Percentiles rank a stretch among this genome's conserved stretches.
These are phyloP conservation scores for Balakata baccata DNA, from an alignment of 345 rosid species.

Conservation along the genomic window DNA sequence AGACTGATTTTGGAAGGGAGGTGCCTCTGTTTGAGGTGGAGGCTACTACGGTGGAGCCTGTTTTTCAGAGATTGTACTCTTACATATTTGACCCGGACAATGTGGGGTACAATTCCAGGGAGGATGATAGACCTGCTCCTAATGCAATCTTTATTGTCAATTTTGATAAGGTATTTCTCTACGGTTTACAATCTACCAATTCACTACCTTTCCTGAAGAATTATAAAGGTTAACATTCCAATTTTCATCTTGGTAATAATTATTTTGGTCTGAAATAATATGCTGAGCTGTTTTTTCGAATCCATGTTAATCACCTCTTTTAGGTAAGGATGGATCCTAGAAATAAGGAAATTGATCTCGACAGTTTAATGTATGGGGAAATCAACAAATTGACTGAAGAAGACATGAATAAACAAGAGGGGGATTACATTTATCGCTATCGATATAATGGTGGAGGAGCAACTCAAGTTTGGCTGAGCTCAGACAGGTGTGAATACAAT, in stretches of 20 bases:
- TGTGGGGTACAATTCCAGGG: slow-evolving; percentile 45
- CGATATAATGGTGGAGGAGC: slow-evolving; percentile 98
- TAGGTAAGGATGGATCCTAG: slow-evolving; percentile 97
- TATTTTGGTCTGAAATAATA: background rate
- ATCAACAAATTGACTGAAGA: slow-evolving; percentile 62
- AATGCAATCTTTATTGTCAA: slow-evolving; percentile 82
- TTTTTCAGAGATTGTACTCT: slow-evolving; percentile 69
- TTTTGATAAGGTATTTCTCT: slow-evolving; percentile 77
- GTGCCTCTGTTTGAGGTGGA: slow-evolving; percentile 92
- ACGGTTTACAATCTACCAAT: slow-evolving; percentile 18
- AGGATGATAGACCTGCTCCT: slow-evolving; percentile 73
- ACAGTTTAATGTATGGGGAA: slow-evolving; percentile 60
- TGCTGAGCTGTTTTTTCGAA: background rate
- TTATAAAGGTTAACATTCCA: background rate
- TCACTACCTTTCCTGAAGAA: background rate
- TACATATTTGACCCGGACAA: slow-evolving; percentile 71
- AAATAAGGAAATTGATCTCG: slow-evolving; percentile 69
- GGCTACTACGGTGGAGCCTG: slow-evolving; percentile 72
- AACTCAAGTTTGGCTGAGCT: slow-evolving; percentile 95
- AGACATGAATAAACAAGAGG: slow-evolving; percentile 87
- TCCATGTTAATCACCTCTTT: slow-evolving; percentile 8
- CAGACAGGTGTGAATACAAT: slow-evolving; percentile 58
- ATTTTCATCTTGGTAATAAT: slow-evolving; percentile 1
- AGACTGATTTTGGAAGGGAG: slow-evolving; percentile 91
- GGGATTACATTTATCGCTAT: slow-evolving; percentile 87